Conservation (phyloP, 805 yeast species). For the Candida stauntonica region DNA sequence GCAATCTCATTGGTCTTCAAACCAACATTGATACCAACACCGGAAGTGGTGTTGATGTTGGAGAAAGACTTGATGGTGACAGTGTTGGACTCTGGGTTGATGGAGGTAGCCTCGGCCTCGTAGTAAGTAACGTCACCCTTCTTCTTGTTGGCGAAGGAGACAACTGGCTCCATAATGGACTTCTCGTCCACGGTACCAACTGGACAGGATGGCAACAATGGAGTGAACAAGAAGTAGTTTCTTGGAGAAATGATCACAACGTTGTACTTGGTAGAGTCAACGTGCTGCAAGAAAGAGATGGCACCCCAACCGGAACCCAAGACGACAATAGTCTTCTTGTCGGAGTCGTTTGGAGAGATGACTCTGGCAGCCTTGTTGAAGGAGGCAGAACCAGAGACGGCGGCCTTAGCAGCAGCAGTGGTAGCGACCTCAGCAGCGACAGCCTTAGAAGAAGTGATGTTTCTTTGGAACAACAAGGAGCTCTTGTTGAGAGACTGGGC, state of each 20-base stretch:
- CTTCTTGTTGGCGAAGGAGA: constrained; percentile 75
- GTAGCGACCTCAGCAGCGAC: constrained; percentile 8
- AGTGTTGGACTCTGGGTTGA: constrained; percentile 71
- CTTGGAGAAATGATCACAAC: constrained; percentile 89
- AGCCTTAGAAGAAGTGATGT: constrained; percentile 8
- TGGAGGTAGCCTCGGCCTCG: constrained; percentile 86
- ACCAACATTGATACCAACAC: constrained; percentile 28
- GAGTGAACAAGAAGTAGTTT: constrained; percentile 91
- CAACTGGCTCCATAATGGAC: constrained; percentile 91
- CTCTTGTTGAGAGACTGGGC: constrained; percentile 13
- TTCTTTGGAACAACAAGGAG: constrained; percentile 11
- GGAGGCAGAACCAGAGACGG: constrained; percentile 32
- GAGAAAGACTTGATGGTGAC: constrained; percentile 53
- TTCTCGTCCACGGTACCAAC: constrained; percentile 89
- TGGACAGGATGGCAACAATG: constrained; percentile 87
- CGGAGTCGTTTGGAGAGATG: constrained; percentile 29
- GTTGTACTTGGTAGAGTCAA: constrained; percentile 84
- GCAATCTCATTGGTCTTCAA: constrained; percentile 37
- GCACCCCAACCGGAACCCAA: constrained; percentile 96
- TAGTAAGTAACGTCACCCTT: constrained; percentile 76
- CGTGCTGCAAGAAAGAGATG: constrained; percentile 73
- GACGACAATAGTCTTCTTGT: constrained; percentile 49
- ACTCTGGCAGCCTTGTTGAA: constrained; percentile 37
- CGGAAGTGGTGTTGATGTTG: constrained; percentile 34
- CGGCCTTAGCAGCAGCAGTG: constrained; percentile 7